Evolutionary conservation across 73 alveolate species (phyloP).

Genomic region (Paramecium biaurelia): DNA sequence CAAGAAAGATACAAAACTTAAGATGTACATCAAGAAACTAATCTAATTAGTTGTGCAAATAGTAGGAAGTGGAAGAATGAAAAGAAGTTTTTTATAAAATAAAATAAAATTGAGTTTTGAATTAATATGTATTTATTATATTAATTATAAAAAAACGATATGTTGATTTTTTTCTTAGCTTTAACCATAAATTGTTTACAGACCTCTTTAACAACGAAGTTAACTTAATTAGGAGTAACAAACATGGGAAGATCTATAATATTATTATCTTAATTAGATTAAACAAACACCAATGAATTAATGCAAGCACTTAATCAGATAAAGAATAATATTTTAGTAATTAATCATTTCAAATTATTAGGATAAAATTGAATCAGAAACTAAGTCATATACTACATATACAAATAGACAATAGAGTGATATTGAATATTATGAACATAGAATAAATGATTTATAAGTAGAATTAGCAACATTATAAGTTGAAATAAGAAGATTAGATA

Average conservation of each 20-base stretch:
- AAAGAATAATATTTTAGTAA: neutral
- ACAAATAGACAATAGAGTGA: neutral
- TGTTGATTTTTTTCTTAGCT: neutral
- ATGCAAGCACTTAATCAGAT: neutral
- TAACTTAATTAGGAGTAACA: constrained; percentile 2
- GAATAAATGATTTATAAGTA: neutral
- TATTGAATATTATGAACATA: neutral
- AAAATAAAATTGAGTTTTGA: neutral
- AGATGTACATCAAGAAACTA: neutral
- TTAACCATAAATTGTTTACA: neutral
- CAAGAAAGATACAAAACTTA: neutral
- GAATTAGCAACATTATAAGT: neutral
- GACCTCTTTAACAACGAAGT: neutral
- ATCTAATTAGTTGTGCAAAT: neutral
- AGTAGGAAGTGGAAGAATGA: neutral
- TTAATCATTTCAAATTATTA: neutral
- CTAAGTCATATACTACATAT: neutral
- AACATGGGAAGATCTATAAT: constrained; percentile 5
- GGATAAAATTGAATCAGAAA: neutral
- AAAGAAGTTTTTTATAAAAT: neutral
- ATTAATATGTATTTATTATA: neutral
- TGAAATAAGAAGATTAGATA: neutral
- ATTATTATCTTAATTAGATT: neutral
- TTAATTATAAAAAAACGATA: neutral
- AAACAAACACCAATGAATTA: neutral